Base-by-base conservation (phyloP, 2,329 filamentous ascomycete species). In the Fusarium brachygibbosum region DNA sequence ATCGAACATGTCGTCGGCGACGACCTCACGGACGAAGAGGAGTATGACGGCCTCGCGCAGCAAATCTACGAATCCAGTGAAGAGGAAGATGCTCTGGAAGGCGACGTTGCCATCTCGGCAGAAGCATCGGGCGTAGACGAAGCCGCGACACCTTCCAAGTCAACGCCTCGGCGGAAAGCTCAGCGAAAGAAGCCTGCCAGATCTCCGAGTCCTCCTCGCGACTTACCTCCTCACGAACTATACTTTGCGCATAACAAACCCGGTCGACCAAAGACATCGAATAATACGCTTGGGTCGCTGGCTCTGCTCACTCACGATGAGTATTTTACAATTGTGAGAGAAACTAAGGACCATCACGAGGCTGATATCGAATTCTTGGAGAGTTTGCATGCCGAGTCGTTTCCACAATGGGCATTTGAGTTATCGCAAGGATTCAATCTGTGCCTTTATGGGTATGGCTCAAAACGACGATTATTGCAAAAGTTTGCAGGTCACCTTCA, bases 181-280 rank as follows among this genome's bases (percentile, higher is more conserved):
- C 71, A 76, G 9, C 70, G 74, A 16, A 77, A 70, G 57, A 77
- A 73, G 31, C 76, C 74, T 42, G 68, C 51, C 25, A 88, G 88
- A 58, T 93, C 92, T 9, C 92, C 92, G 2, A 94, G 92, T 7
- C 93, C 93, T 5, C 93, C 95, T 19, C 87, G 89, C 53, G 88
- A 97, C 73, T 85, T 98, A 3, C 92, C 94, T 7, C 86, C 94
- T 0, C 93, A 98, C 76, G 96, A 98, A 78, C 88, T 92, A 70
- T 99, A 97, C 82, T 98, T 99, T 79, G 93, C 91, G 76, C 93
- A 98, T 76, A 98, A 97, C 77, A 90, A 93, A 48, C 90, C 93
- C 0, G 94, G 93, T 3, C 87, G 89, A 6, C 85, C 88, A 44
- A 94, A 94, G 79, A 97, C 95, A 0, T 98, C 94, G 2, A 91